These are phyloP conservation scores for Dactylellina sp. DNA, from an alignment of 2,329 filamentous ascomycete species.

Conservation along the genomic window DNA sequence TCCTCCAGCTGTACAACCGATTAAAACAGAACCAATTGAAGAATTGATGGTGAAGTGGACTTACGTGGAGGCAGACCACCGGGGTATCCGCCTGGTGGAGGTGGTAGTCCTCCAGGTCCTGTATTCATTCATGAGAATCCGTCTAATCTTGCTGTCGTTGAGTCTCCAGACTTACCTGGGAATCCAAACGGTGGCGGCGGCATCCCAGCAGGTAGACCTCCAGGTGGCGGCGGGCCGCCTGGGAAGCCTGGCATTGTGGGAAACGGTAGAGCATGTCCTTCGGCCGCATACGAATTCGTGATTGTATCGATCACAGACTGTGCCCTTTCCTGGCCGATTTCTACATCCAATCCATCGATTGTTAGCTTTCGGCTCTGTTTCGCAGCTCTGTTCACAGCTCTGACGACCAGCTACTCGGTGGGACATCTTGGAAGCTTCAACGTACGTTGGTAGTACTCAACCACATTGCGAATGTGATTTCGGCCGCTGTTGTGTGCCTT, in stretches of 20 bases:
- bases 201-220: conserved; percentile 61
- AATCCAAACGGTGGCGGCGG: conserved; percentile 73
- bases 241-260: conserved; percentile 80
- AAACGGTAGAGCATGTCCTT: conserved; percentile 78
- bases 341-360: conserved; percentile 65
- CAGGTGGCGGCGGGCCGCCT: conserved; percentile 69
- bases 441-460: conserved; percentile 96
- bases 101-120: conserved; percentile 47
- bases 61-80: conserved; percentile 62
- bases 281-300: conserved; percentile 92
- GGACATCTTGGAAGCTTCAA: too few relatives aligned
- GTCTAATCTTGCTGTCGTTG: conserved; percentile 12
- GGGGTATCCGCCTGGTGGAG: conserved; percentile 49
- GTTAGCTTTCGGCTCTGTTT: too few relatives aligned
- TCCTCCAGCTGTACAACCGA: conserved; percentile 31
- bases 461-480: conserved; percentile 96
- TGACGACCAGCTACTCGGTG: too few relatives aligned
- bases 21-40: not conserved
- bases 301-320: conserved; percentile 99
- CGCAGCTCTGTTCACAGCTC: too few relatives aligned
- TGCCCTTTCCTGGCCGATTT: conserved; percentile 98
- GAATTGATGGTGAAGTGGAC: conserved; percentile 1
- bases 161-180: conserved; percentile 67
- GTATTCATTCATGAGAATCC: not conserved
- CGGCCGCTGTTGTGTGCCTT: conserved; percentile 97